Percentiles rank a stretch among this genome's conserved stretches.
phyloP scores from a whole-genome alignment of 2,329 filamentous ascomycete genomes.

The Fusarium sp. region DNA sequence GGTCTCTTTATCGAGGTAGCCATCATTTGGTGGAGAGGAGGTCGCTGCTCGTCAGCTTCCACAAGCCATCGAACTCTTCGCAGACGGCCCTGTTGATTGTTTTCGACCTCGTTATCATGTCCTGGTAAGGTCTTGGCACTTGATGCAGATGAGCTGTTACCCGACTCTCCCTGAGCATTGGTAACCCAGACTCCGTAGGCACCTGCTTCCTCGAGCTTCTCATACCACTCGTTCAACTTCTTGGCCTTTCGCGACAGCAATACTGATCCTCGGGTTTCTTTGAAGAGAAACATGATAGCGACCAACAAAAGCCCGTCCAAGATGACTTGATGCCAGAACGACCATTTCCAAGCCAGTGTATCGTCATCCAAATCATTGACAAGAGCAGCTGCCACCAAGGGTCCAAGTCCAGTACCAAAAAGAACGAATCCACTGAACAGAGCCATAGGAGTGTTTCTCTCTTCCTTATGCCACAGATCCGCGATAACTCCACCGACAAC shows the following conservation, averaged over 20 bases:
- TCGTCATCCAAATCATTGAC: slow-evolving; percentile 65
- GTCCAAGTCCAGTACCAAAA: slow-evolving; percentile 82
- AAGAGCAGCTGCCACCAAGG: slow-evolving; percentile 76
- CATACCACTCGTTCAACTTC: slow-evolving; percentile 82
- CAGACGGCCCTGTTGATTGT: slow-evolving; percentile 22
- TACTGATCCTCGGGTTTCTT: slow-evolving; percentile 85
- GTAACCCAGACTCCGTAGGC: slow-evolving; percentile 60
- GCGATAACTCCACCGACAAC: slow-evolving; percentile 94
- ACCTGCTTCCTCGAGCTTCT: slow-evolving; percentile 73
- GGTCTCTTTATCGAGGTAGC: slow-evolving; percentile 79
- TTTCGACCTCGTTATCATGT: slow-evolving; percentile 13
- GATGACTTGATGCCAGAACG: slow-evolving; percentile 88
- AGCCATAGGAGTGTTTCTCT: slow-evolving; percentile 90
- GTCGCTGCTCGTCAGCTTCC: slow-evolving; percentile 79
- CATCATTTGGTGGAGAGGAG: slow-evolving; percentile 75
- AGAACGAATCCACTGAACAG: slow-evolving; percentile 84
- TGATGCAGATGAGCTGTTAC: slow-evolving; percentile 37
- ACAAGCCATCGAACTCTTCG: slow-evolving; percentile 81
- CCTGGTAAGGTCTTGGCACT: slow-evolving; percentile 32
- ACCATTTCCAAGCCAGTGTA: slow-evolving; percentile 78
- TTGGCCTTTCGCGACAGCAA: slow-evolving; percentile 80
- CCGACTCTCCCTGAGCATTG: slow-evolving; percentile 11
- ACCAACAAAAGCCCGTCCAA: slow-evolving; percentile 68
- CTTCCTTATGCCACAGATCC: slow-evolving; percentile 82
- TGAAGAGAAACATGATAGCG: slow-evolving; percentile 75